Percentiles rank a stretch among this genome's conserved stretches.
phyloP scores from a whole-genome alignment of 139 green algal species.

The Chlorella sp. region DNA sequence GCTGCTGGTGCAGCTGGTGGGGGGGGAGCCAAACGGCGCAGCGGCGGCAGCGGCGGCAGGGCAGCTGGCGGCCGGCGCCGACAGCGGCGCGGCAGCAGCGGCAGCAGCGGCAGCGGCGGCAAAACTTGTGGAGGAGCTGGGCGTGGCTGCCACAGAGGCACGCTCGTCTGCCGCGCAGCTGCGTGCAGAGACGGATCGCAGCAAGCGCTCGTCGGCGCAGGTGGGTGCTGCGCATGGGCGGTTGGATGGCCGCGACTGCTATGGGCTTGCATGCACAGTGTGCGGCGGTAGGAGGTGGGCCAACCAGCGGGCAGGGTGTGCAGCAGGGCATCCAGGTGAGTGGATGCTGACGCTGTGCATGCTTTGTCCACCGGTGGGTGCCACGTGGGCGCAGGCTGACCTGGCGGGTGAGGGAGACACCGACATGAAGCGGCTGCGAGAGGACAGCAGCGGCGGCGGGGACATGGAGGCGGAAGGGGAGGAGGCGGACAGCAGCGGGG shows the following conservation, averaged over 20 bases:
- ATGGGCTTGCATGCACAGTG: too few species aligned
- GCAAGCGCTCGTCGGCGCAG: conserved; percentile 69
- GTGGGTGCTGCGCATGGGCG: conserved; percentile 26
- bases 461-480: background rate
- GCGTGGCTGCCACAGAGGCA: conserved; percentile 56
- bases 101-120: background rate
- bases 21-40: background rate
- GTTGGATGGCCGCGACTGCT: background rate
- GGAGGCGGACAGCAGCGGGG: conserved; percentile 3
- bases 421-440: conserved; percentile 59
- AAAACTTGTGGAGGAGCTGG: conserved; percentile 51
- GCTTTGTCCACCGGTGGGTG: too few species aligned
- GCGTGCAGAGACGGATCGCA: conserved; percentile 66
- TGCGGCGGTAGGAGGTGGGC: too few species aligned
- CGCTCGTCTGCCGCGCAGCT: conserved; percentile 50
- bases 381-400: conserved; percentile 42
- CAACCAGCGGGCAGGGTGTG: too few species aligned
- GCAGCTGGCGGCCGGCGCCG: background rate
- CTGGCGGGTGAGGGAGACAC: conserved; percentile 44
- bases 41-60: background rate
- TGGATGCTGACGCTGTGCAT: too few species aligned
- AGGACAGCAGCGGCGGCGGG: conserved; percentile 20
- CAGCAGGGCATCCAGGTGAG: too few species aligned
- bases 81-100: background rate
- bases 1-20: background rate